phyloP scores from a whole-genome alignment of 805 yeast genomes.

The Cyberlindnera bimundalis region DNA sequence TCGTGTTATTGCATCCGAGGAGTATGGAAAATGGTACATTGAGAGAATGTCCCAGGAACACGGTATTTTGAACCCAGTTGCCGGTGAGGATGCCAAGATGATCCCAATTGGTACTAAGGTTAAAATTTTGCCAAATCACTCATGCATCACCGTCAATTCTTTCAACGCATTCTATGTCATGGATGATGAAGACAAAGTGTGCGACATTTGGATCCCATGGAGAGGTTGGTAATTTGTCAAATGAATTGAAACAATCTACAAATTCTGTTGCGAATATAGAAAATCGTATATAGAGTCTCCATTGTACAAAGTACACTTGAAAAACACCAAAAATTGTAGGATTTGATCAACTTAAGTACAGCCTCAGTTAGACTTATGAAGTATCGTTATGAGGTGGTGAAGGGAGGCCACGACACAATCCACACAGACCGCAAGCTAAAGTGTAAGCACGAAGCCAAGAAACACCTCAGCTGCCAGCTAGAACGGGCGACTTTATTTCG shows the following conservation, averaged over 20 bases:
- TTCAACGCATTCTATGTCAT: slow-evolving; percentile 51
- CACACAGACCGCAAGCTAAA: slow-evolving; percentile 42
- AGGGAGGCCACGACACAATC: slow-evolving; percentile 47
- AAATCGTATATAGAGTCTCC: too few species aligned
- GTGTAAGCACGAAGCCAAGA: slow-evolving; percentile 10
- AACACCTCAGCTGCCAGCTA: slow-evolving; percentile 30
- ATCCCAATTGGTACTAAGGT: slow-evolving; percentile 55
- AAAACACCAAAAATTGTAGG: too few species aligned
- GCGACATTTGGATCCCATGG: slow-evolving; percentile 65
- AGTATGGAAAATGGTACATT: slow-evolving; percentile 56
- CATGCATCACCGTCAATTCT: slow-evolving; percentile 67
- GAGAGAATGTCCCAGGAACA: slow-evolving; percentile 77
- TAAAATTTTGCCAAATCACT: slow-evolving; percentile 62
- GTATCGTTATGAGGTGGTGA: slow-evolving; percentile 50
- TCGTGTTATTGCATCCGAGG: slow-evolving; percentile 35
- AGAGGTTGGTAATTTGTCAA: slow-evolving; percentile 39
- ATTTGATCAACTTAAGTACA: slow-evolving; percentile 21
- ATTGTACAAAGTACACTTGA: too few species aligned
- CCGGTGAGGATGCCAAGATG: slow-evolving; percentile 26
- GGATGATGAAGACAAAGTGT: slow-evolving; percentile 46
- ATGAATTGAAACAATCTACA: not conserved
- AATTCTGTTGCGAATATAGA: too few species aligned
- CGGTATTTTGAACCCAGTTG: slow-evolving; percentile 58
- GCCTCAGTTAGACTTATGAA: slow-evolving; percentile 31
- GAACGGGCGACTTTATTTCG: slow-evolving; percentile 33